Evolutionary conservation across 208 protist species (phyloP), one percentile per base, ranked within the genome.

Genomic region (Trypanosoma caninum): DNA sequence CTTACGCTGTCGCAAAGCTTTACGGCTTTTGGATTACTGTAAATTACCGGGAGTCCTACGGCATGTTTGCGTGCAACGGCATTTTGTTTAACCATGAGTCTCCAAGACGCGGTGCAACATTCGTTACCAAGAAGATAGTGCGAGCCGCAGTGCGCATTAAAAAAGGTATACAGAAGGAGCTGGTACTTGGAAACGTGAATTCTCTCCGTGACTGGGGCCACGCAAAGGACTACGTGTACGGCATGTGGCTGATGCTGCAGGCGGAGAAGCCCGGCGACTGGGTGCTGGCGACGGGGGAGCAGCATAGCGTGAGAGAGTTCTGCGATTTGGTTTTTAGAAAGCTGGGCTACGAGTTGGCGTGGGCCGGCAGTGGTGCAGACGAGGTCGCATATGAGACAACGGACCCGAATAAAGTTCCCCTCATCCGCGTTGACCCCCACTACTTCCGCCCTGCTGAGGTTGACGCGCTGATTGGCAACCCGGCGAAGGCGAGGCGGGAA

Each of bases 31-130:
- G 96, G 96, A 97, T 95, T 27, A 74, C 78, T 10, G 86, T 98
- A 22, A 98, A 98, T 74, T 98, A 98, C 76, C 83, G 97, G 54
- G 96, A 98, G 64, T 87, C 95, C 5, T 98, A 98, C 48, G 65
- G 60, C 46, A 94, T 97, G 69, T 91, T 83, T 69, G 93, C 89
- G 8, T 91, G 62, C 34, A 98, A 98, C 59, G 97, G 97, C 53
- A 98, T 98, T 57, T 74, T 98, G 6, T 98, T 98, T 74, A 98
- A 98, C 65, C 97, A 98, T 68, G 96, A 98, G 67, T 93, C 76
- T n/a, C 95, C 94, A 20, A 78, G 95, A 14, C 80, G 97, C 44
- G 96, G 94, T 13, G 66, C 58, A 30, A 97, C 95, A 9, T 98
- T 98, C 69, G 96, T 98, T 8, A 98, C 97, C 13, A 77, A 97